Base-by-base conservation (phyloP, 768 basidiomycete species). In the Lactarius pseudohatsudake region DNA sequence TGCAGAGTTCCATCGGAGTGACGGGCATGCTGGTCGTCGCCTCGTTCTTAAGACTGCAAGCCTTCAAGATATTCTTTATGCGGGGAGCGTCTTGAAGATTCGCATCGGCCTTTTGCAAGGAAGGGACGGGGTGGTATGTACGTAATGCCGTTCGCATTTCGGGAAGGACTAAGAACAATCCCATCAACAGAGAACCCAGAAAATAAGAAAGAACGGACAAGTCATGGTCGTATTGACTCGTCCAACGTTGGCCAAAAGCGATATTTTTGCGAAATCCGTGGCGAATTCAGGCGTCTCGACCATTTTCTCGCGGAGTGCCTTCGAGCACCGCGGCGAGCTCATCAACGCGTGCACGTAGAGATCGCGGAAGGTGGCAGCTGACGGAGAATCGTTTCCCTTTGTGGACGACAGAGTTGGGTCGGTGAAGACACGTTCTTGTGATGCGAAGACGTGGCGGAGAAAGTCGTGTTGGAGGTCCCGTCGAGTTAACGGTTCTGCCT, bases 151-250 rank as follows among this genome's bases (percentile, higher is more conserved):
- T 92, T 72, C 86, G 86, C 89, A 91, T 90, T 75, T 90, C 89
- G 45, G 87, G 87, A 73, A 90, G 90, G 77, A 91, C 89, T 90
- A 70, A 6, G 59, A 59, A 47, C 66, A 30, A 65, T 11, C 18
- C 15, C 41, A 40, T 34, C 41, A 55, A 47, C 55, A 10, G 55
- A 43, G 32, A 32, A 56, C 45, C 20, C 55, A n/a, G 26, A 16
- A 38, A 41, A 28, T 58, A 28, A 15, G 55, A 68, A 59, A 53
- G 36, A 47, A 69, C 54, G 53, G 73, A 92, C 91, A 93, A 66
- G 90, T 90, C 84, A 91, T 86, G 5, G 90, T 92, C 6, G 90
- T 90, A 73, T 91, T 91, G 70, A 92, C 84, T 63, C 90, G 79
- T 34, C 90, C 90, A n/a, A 91, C 86, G 71, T 92, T 92, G 26